Base-by-base conservation (phyloP, 495 filamentous ascomycete genomes). In the Neurospora sp. region DNA sequence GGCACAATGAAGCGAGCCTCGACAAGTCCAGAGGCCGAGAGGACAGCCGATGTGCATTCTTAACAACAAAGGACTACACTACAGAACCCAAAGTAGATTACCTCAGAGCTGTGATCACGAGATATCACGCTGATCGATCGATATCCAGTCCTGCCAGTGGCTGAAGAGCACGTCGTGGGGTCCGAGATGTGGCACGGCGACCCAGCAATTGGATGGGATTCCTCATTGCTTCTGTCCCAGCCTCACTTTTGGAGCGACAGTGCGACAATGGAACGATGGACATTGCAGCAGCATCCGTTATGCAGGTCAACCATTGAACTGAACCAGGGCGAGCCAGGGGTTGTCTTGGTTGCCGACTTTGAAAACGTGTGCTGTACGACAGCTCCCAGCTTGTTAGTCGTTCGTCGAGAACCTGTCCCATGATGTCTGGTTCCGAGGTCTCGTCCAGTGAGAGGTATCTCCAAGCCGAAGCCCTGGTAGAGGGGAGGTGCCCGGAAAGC, bases 281-380 rank as follows among this genome's bases (percentile, higher is more conserved):
- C 41, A 48, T 69, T 70, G 71, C 70, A 72, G 72, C 42, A 68
- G 53, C 53, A 65, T 37, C 65, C 61, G 48, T 72, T 70, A 71
- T 75, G 74, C 74, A 71, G 72, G 74, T 75, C 74, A 74, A 73
- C 69, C 40, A 40, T 70, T 65, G 42, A 68, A 61, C 44, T 70
- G 45, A 68, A 70, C 73, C 22, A 71, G 37, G 41, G 45, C 53
- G 22, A 61, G 53, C 53, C 53, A 35, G 53, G 53, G 53, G n/a
- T 31, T 40, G 39, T 70, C 59, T 40, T 72, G 72, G 69, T 75
- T 73, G 73, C 69, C 70, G 12, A 72, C 27, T 68, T 65, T 74
- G 48, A 65, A 35, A 61, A 31, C 27, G 27, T 31, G 27, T 31
- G 27, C 31, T 14, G 53, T 65, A 65, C 53, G 27, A 65, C 53